Evolutionary conservation across 2,329 filamentous ascomycete genomes (phyloP).

Genomic region (Colletotrichum godetiae): DNA sequence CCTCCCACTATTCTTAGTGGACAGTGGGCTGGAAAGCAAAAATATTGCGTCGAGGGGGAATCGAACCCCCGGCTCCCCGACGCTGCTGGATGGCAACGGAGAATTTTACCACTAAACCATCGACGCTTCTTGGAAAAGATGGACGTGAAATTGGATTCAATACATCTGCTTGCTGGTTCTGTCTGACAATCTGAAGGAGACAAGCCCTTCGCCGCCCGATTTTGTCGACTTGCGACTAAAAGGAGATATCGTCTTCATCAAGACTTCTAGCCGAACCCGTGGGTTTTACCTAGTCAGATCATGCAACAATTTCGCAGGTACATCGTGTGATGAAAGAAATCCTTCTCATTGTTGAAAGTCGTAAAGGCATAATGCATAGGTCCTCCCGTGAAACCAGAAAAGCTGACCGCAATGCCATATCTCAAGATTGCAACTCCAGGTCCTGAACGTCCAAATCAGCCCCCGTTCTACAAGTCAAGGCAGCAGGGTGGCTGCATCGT

Average conservation of each 20-base stretch:
- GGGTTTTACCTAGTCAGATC: background rate
- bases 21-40: background rate
- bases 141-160: accelerated
- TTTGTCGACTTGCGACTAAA: too few relatives aligned
- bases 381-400: conserved; percentile 17
- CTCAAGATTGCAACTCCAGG: conserved; percentile 15
- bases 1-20: too few relatives aligned
- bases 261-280: background rate
- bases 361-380: conserved; percentile 23
- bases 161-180: accelerated
- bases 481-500: background rate
- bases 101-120: conserved; percentile 26
- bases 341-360: conserved; percentile 9
- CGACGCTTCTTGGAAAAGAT: background rate
- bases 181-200: too few relatives aligned
- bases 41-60: conserved; percentile 1
- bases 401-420: conserved; percentile 22
- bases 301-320: background rate
- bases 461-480: conserved; percentile 14
- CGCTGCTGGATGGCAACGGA: conserved; percentile 19
- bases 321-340: background rate
- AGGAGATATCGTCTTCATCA: accelerated
- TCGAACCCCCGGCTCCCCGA: conserved; percentile 23
- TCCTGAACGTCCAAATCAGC: background rate
- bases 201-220: too few relatives aligned